Evolutionary conservation across 2,329 filamentous ascomycete species (phyloP).

Genomic region (Cladosporium velox): DNA sequence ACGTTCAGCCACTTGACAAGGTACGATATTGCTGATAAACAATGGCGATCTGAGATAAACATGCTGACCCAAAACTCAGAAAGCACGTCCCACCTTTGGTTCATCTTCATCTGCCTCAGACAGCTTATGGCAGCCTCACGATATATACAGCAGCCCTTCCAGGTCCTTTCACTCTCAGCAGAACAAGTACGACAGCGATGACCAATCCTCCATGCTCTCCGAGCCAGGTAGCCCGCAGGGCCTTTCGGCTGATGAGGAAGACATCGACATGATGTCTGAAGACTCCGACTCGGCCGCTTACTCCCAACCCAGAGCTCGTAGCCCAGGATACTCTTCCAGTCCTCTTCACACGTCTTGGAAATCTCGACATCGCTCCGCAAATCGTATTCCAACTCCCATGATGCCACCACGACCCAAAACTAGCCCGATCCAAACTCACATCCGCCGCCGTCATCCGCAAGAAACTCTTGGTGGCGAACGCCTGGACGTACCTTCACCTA

Average conservation of each 20-base stretch:
- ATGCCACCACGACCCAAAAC: slow-evolving; percentile 26
- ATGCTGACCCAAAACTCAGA: slow-evolving; percentile 12
- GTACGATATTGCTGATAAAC: slow-evolving; percentile 4
- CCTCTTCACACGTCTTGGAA: slow-evolving; percentile 14
- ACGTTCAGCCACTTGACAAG: slow-evolving; percentile 10
- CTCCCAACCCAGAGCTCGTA: slow-evolving; percentile 28
- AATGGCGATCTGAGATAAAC: neutral
- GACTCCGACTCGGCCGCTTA: slow-evolving; percentile 26
- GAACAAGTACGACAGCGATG: slow-evolving; percentile 36
- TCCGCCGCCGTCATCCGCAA: slow-evolving; percentile 37
- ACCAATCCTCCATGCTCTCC: slow-evolving; percentile 36
- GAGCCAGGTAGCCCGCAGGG: slow-evolving; percentile 37
- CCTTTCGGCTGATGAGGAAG: slow-evolving; percentile 31
- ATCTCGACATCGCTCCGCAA: slow-evolving; percentile 29
- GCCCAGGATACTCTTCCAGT: slow-evolving; percentile 17
- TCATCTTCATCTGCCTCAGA: slow-evolving; percentile 2
- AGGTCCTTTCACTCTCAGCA: slow-evolving; percentile 24
- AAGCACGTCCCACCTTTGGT: slow-evolving; percentile 17
- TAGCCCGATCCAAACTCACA: slow-evolving; percentile 29
- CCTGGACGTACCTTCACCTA: slow-evolving; percentile 38
- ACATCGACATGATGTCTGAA: slow-evolving; percentile 21
- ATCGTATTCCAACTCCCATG: slow-evolving; percentile 22
- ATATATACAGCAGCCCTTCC: slow-evolving; percentile 16
- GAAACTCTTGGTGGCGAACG: slow-evolving; percentile 32
- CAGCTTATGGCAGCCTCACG: slow-evolving; percentile 17